Evolutionary conservation across 768 basidiomycete species (phyloP), one percentile per base, ranked within the genome.

Genomic region (Heimioporus sp.): DNA sequence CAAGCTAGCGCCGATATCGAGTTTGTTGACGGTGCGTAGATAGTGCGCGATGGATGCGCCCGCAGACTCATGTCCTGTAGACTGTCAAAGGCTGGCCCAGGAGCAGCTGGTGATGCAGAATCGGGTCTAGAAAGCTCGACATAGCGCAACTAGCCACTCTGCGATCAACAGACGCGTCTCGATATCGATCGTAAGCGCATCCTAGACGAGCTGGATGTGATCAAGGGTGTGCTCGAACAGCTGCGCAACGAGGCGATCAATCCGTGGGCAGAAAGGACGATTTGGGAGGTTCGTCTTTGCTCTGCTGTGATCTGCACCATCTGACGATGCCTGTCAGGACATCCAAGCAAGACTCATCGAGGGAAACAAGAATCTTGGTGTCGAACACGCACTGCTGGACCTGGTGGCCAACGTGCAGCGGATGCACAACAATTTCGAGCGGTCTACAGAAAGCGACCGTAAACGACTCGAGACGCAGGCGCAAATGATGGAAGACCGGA

Each of bases 351-450:
- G 95, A 24, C 76, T 98, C 13, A 80, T 87, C 4, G 86, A 92
- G 43, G 93, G 98, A 68, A 94, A 97, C 71, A 83, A 84, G 66
- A 79, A 77, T 0, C 75, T 97, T 5, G 75, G 87, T 13, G 75
- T 85, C 60, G 95, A 97, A 63, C 83, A 92, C 10, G 85, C 92
- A 0, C 76, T 97, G 4, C 83, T 90, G 2, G 91, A 94, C 65
- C 77, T 97, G 24, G 92, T 96, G 83, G 75, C 79, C 21, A 95
- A 91, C 63, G 85, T 96, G 20, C 92, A 94, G 70, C 87, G 81
- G 63, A 92, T 97, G 83, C 90, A 92, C 60, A 82, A 82, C 49
- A 95, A 97, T 59, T 76, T 91, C 8, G 92, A 95, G 64, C 80
- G 85, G 45, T 87, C 88, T 0, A 83, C 86, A 7, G 85, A 87